Evolutionary conservation across 2,329 filamentous ascomycete species (phyloP).

Genomic region (Diaporthe amygdali): DNA sequence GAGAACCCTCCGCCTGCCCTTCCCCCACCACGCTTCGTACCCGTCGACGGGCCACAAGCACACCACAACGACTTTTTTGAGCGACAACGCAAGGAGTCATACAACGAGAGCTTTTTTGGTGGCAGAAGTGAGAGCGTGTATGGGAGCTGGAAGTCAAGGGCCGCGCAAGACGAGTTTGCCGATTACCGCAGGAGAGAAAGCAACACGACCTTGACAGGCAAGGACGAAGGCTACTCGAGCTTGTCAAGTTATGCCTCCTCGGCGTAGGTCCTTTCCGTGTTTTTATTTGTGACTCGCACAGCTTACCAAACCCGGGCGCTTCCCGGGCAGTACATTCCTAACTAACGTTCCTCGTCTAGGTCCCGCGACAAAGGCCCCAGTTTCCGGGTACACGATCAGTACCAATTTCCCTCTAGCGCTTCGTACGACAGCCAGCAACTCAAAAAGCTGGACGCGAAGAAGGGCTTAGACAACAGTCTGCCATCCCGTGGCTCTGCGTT

Average conservation of each 20-base stretch:
- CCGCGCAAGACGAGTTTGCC: slow-evolving; percentile 39
- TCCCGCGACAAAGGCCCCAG: slow-evolving; percentile 49
- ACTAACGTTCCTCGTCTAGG: slow-evolving; percentile 32
- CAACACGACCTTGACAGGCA: slow-evolving; percentile 31
- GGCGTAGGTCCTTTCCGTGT: background rate
- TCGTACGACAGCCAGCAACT: slow-evolving; percentile 56
- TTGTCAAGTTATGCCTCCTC: slow-evolving; percentile 26
- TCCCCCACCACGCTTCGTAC: slow-evolving; percentile 49
- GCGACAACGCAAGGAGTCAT: slow-evolving; percentile 30
- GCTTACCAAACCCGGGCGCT: slow-evolving; percentile 32
- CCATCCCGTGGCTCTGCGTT: slow-evolving; percentile 50
- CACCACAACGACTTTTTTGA: slow-evolving; percentile 31
- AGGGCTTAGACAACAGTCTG: slow-evolving; percentile 49
- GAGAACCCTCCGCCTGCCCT: slow-evolving; percentile 48
- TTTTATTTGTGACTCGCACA: background rate
- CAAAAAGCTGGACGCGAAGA: slow-evolving; percentile 58
- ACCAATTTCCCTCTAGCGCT: slow-evolving; percentile 49
- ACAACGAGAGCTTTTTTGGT: slow-evolving; percentile 33
- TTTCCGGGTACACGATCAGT: slow-evolving; percentile 56
- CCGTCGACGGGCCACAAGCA: slow-evolving; percentile 39
- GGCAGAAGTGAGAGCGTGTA: slow-evolving; percentile 48
- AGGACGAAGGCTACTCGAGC: slow-evolving; percentile 47
- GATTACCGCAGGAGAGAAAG: slow-evolving; percentile 39
- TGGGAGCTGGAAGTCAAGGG: slow-evolving; percentile 26
- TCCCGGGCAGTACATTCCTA: slow-evolving; percentile 25